Evolutionary conservation across 495 filamentous ascomycete species (phyloP), one percentile per base, ranked within the genome.

Genomic region (Pyrenopolyporus hunteri): DNA sequence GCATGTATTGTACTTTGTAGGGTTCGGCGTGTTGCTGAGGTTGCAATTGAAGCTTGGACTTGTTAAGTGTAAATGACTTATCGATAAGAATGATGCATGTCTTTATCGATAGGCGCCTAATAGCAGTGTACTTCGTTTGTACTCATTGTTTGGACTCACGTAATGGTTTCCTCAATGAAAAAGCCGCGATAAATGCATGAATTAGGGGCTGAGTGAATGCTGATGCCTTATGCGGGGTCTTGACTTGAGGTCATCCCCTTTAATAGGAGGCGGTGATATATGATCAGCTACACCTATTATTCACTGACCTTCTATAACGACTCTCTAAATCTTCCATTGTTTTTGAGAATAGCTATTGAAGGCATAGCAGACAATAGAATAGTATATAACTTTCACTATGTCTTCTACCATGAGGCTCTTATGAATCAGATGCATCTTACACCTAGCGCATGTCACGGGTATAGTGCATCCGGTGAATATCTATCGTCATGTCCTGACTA

Each of bases 401-500:
- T 35, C 33, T 11, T 42, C 25, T 23, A 49, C 42, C n/a, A 47
- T 28, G 13, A 48, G 16, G n/a, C 31, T 49, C 48, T 33, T 43
- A 49, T 23, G 45, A 28, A 26, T 5, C n/a, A 43, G 17, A 22
- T 35, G 17, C 49, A 61, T 52, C 48, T 28, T 32, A 29, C n/a
- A 6, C 49, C 50, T 23, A 16, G 29, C 49, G 42, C 23, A 39
- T 47, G 36, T 17, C 17, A 31, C 16, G 56, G 8, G 42, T 40
- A 19, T 13, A 17, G 8, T 45, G 42, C 10, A n/a, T 17, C 45
- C 14, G 32, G 46, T 25, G 13, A 36, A 48, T 49, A 40, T 63
- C 17, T 20, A 45, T 49, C 45, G 32, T 60, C 33, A 67, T 32
- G 58, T 55, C 53, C 65, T 74, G 5, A 83, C 82, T 26, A 84